These are phyloP conservation scores for Ehretia macrophylla DNA, from an alignment of 257 asterid genomes.

Conservation along the genomic window DNA sequence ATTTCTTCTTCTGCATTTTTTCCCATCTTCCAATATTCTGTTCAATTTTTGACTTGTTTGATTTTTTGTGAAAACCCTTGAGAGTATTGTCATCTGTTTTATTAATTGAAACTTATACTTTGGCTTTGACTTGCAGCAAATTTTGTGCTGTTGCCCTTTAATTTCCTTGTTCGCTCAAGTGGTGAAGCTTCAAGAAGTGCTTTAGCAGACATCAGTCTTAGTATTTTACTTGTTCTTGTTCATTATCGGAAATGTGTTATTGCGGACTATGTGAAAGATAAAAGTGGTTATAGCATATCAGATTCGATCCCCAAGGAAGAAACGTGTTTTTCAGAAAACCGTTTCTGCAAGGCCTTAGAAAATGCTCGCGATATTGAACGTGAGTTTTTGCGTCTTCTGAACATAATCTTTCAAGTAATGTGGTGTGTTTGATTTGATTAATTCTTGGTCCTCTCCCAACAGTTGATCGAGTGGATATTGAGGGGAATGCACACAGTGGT, in stretches of 20 bases:
- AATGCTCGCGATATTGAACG: slow-evolving; percentile 85
- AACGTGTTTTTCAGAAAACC: slow-evolving; percentile 66
- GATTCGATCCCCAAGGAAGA: slow-evolving; percentile 61
- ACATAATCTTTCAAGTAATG: slow-evolving; percentile 14
- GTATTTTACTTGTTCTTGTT: slow-evolving; percentile 69
- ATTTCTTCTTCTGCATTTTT: slow-evolving; percentile 10
- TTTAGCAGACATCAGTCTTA: slow-evolving; percentile 79
- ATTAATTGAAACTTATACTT: slow-evolving; percentile 21
- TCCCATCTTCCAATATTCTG: slow-evolving; percentile 2
- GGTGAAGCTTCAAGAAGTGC: slow-evolving; percentile 75
- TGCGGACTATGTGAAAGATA: slow-evolving; percentile 52
- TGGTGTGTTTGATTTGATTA: slow-evolving; percentile 12
- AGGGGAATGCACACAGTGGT: slow-evolving; percentile 68
- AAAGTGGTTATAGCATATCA: slow-evolving; percentile 35
- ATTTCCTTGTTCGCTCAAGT: slow-evolving; percentile 66
- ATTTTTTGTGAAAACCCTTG: neutral
- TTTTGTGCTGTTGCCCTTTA: slow-evolving; percentile 73
- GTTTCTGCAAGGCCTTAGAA: slow-evolving; percentile 75
- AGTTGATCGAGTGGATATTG: slow-evolving; percentile 84
- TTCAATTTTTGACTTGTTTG: neutral
- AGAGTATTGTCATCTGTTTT: neutral
- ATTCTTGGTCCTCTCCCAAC: slow-evolving; percentile 37
- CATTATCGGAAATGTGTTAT: slow-evolving; percentile 64
- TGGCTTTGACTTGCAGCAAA: slow-evolving; percentile 61
- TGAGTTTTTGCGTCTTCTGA: slow-evolving; percentile 32